These are phyloP conservation scores for Irpex lacteus DNA, from an alignment of 1,284 basidiomycete genomes.

Conservation along the genomic window DNA sequence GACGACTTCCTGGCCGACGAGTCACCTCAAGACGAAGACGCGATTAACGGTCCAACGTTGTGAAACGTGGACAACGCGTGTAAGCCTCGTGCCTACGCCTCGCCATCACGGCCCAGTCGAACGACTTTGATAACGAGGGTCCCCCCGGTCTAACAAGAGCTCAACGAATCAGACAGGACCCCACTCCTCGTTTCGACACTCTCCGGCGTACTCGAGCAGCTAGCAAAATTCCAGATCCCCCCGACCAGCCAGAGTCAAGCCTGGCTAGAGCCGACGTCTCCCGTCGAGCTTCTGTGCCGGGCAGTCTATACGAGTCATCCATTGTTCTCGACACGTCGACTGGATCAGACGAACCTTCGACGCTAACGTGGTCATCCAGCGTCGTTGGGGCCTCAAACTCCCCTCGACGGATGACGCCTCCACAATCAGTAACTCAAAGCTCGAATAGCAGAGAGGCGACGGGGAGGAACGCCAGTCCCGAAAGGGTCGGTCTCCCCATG, in stretches of 20 bases:
- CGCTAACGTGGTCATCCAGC: not conserved
- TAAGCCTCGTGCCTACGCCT: not conserved
- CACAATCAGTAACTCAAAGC: no score
- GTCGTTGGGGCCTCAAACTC: no score
- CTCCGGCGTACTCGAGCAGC: not conserved
- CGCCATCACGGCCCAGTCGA: not conserved
- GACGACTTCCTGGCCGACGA: not conserved
- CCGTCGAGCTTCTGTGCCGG: not conserved
- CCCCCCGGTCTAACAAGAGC: not conserved
- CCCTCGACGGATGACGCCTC: no score
- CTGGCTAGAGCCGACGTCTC: not conserved
- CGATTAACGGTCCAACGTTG: not conserved
- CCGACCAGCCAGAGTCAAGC: no score
- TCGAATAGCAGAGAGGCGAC: not conserved
- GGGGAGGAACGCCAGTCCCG: not conserved
- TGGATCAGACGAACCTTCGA: not conserved
- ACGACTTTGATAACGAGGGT: not conserved
- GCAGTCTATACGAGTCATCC: not conserved
- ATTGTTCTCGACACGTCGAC: not conserved
- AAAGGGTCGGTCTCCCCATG: not conserved
- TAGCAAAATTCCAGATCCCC: not conserved
- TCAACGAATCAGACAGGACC: not conserved
- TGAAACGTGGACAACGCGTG: not conserved
- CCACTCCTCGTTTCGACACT: not conserved
- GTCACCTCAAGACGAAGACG: no score